These are phyloP conservation scores for Scenedesmus sp. DNA, from an alignment of 163 green algal genomes.

Conservation along the genomic window DNA sequence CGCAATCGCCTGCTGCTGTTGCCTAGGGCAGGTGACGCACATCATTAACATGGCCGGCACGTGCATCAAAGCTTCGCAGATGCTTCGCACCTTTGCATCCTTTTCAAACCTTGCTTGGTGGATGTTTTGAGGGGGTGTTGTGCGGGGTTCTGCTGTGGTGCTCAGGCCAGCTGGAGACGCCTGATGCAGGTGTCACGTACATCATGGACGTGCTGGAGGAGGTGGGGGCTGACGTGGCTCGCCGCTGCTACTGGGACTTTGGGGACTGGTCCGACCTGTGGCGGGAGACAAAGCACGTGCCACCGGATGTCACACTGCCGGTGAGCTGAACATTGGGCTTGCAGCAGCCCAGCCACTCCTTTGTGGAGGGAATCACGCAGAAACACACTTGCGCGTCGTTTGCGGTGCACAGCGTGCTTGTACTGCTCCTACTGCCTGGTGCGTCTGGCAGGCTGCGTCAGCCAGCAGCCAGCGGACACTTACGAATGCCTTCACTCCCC, in stretches of 20 bases:
- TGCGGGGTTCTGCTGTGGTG: not conserved
- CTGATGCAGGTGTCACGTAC: conserved; percentile 54
- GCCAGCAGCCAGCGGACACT: too few relatives aligned
- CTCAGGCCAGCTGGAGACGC: conserved; percentile 46
- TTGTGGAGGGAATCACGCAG: too few relatives aligned
- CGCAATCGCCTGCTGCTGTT: not conserved
- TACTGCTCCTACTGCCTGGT: too few relatives aligned
- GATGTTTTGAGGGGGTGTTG: not conserved
- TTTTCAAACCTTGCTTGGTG: too few relatives aligned
- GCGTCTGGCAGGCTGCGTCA: too few relatives aligned
- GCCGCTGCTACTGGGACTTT: conserved; percentile 70
- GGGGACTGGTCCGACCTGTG: conserved; percentile 68
- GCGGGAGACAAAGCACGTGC: conserved; percentile 54
- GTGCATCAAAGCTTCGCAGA: too few relatives aligned
- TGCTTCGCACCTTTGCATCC: too few relatives aligned
- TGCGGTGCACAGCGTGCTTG: too few relatives aligned
- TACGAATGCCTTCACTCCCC: too few relatives aligned
- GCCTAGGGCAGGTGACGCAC: conserved; percentile 49
- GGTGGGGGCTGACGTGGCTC: conserved; percentile 57
- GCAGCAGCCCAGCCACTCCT: too few relatives aligned
- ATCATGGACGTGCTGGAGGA: conserved; percentile 69
- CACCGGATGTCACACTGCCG: conserved; percentile 51
- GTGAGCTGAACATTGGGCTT: conserved; percentile 11
- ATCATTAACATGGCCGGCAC: conserved; percentile 49
- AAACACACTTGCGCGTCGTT: too few relatives aligned